Conservation (phyloP, 2,329 filamentous ascomycete genomes). For the Xenoacremonium recifei region DNA sequence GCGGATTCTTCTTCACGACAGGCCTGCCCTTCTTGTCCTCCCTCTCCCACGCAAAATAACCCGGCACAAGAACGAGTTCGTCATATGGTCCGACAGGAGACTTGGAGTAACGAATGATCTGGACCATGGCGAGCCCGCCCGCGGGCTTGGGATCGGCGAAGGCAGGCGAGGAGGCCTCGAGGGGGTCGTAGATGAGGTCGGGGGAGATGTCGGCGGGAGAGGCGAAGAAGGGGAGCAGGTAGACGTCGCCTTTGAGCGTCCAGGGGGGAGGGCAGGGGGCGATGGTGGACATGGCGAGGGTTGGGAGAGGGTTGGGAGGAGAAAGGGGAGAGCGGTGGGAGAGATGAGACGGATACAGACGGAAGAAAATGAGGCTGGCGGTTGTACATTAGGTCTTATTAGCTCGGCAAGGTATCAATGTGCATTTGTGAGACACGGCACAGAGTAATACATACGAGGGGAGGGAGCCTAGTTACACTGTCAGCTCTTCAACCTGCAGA, state of each 20-base stretch:
- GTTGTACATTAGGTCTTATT: too few relatives aligned
- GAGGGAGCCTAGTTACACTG: too few relatives aligned
- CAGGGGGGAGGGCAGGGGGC: slow-evolving; percentile 35
- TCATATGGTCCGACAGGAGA: slow-evolving; percentile 54
- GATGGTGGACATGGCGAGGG: too few relatives aligned
- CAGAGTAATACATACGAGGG: too few relatives aligned
- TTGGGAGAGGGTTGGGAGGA: too few relatives aligned
- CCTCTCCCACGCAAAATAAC: slow-evolving; percentile 41
- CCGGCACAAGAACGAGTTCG: slow-evolving; percentile 49
- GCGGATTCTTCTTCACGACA: slow-evolving; percentile 31
- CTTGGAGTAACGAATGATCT: slow-evolving; percentile 50
- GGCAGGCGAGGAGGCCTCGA: slow-evolving; percentile 38
- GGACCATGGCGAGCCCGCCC: slow-evolving; percentile 48
- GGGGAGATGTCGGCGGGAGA: slow-evolving; percentile 30
- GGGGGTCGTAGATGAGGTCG: slow-evolving; percentile 42
- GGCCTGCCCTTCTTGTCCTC: slow-evolving; percentile 32
- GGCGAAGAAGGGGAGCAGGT: slow-evolving; percentile 42
- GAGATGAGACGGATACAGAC: too few relatives aligned
- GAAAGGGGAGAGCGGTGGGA: too few relatives aligned
- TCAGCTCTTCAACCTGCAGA: too few relatives aligned
- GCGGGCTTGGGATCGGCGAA: slow-evolving; percentile 36
- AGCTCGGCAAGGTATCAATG: too few relatives aligned
- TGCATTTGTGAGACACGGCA: too few relatives aligned
- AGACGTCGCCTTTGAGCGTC: slow-evolving; percentile 44
- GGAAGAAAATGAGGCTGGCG: too few relatives aligned